Evolutionary conservation across 345 rosid species (phyloP), one percentile per base, ranked within the genome.

Genomic region (Arabis hirsuta): DNA sequence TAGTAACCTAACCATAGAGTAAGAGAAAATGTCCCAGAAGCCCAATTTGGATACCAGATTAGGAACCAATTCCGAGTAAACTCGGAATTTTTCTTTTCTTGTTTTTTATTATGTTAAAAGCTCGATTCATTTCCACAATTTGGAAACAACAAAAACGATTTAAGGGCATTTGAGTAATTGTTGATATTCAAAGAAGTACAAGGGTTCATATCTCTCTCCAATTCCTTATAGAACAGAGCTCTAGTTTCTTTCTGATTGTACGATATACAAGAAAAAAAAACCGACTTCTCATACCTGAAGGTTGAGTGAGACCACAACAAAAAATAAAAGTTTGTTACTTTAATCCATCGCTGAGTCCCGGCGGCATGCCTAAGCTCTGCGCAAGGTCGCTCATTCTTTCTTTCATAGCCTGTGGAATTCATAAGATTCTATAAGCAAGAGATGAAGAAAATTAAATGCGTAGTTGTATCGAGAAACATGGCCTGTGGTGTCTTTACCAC

Each of bases 321-420:
- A 0, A 68, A 27, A 16, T 16, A 0, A 26, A 6, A 34, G 19
- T 51, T 55, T 16, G 62, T 80, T 80, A 87, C 83, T 92, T 84
- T 14, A 82, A 74, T 62, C 92, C 92, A 20, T 86, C 91, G n/a
- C 81, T 55, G 19, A 84, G 82, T 0, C 96, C 92, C 2, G 83
- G 96, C 6, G 98, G 97, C 97, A 93, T 88, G 59, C 97, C 98
- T 72, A 93, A 78, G 80, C 97, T 93, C 76, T 87, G 96, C 7
- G 96, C 96, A 63, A 93, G 97, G 77, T 93, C 89, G 4, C 80
- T 85, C 96, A 90, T 93, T 75, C 93, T 86, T 72, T 88, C 90
- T 80, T 93, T 90, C 93, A 90, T 88, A 32, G 98, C 96, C 98
- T 90, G 81, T 26, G 27, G 67, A 73, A 64, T 48, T 1, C 39